Conservation (phyloP, 2,329 filamentous ascomycete species). For the Beauveria rudraprayagi region DNA sequence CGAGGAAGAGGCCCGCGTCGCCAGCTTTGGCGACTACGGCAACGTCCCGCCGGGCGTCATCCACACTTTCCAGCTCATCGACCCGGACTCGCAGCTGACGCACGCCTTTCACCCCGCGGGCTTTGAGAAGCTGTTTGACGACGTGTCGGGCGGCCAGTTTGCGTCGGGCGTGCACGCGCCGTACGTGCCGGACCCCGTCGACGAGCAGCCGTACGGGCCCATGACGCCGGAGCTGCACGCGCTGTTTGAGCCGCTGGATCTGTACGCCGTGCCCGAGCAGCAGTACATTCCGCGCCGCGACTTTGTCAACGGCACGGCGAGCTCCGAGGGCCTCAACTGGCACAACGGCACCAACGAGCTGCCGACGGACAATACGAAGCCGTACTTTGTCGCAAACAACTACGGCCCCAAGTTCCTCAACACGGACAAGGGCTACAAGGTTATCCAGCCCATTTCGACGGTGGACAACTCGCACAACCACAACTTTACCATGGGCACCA, state of each 20-base stretch:
- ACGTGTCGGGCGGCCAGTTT: slow-evolving; percentile 12
- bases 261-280: slow-evolving; percentile 12
- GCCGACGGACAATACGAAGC: slow-evolving; percentile 4
- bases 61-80: slow-evolving; percentile 18
- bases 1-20: slow-evolving; percentile 16
- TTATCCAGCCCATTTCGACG: slow-evolving; percentile 16
- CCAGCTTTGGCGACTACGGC: slow-evolving; percentile 16
- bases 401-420: slow-evolving; percentile 18
- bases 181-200: slow-evolving; percentile 12
- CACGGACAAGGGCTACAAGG: slow-evolving; percentile 16
- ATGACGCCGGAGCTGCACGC: slow-evolving; percentile 12
- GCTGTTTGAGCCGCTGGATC: slow-evolving; percentile 12
- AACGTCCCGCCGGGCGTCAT: slow-evolving; percentile 16
- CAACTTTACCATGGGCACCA: slow-evolving; percentile 18
- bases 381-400: slow-evolving; percentile 18
- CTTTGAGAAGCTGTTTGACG: slow-evolving; percentile 17
- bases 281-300: slow-evolving; percentile 15
- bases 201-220: slow-evolving; percentile 14
- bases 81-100: slow-evolving; percentile 17
- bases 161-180: slow-evolving; percentile 12
- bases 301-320: slow-evolving; percentile 17
- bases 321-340: slow-evolving; percentile 13
- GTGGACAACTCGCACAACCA: slow-evolving; percentile 11
- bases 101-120: slow-evolving; percentile 18
- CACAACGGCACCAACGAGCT: slow-evolving; percentile 17